phyloP scores from a whole-genome alignment of 2,329 filamentous ascomycete species.

The Penicillium sp. region DNA sequence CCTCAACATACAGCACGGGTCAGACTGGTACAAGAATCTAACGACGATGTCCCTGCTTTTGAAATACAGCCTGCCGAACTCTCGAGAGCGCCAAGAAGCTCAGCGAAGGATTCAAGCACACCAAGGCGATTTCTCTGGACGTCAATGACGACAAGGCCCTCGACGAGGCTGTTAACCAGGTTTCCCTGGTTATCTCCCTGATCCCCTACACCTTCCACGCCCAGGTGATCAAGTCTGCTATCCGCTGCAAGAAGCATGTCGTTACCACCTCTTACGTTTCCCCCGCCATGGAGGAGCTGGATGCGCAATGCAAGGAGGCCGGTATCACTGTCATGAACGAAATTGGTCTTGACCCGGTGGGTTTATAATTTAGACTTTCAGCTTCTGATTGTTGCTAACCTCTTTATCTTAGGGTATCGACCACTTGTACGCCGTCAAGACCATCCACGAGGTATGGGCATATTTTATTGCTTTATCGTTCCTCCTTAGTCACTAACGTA shows the following conservation, averaged over 20 bases:
- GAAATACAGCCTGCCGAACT: conserved; percentile 73
- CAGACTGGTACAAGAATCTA: conserved; percentile 7
- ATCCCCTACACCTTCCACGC: conserved; percentile 94
- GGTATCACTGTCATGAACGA: conserved; percentile 98
- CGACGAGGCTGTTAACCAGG: conserved; percentile 78
- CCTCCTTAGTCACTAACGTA: not conserved
- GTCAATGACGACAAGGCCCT: conserved; percentile 77
- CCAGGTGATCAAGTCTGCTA: conserved; percentile 88
- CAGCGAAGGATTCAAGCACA: conserved; percentile 71
- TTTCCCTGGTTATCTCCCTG: conserved; percentile 78
- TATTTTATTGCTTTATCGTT: not conserved
- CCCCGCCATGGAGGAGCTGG: conserved; percentile 88
- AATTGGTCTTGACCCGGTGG: conserved; percentile 67
- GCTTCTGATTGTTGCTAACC: not conserved
- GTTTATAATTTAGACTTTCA: conserved; percentile 9
- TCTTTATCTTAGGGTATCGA: conserved; percentile 39
- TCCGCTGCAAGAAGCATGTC: conserved; percentile 92
- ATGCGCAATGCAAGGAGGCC: conserved; percentile 80
- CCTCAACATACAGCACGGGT: not conserved
- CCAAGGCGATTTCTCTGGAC: conserved; percentile 80
- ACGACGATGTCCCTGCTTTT: not conserved
- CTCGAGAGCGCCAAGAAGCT: conserved; percentile 78
- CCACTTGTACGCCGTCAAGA: conserved; percentile 78
- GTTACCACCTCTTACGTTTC: conserved; percentile 95
- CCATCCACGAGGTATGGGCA: conserved; percentile 60